Evolutionary conservation across 495 filamentous ascomycete species (phyloP), one percentile per base, ranked within the genome.

Genomic region (Durotheca rogersii): DNA sequence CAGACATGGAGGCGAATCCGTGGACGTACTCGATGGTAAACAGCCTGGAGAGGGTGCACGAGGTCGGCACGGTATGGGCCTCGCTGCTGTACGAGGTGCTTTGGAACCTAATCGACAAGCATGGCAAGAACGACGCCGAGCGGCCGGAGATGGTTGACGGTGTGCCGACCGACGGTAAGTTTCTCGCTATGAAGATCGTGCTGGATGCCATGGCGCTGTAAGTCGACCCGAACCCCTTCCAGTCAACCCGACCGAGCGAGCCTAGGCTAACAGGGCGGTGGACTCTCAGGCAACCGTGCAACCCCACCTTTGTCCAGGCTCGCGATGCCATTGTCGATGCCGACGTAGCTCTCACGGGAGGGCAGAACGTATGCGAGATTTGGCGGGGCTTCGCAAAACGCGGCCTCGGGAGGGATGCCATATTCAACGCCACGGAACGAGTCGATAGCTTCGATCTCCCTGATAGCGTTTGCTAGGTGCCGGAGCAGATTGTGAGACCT

Each of bases 301-400:
- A 58, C 27, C 73, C 73, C 10, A 71, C 55, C 9, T 75, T 75
- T 51, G 39, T 71, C 18, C 58, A 60, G 6, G 67, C 71, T 12
- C 61, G 70, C 14, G 64, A 75, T 48, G 71, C 72, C 9, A 72
- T 77, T 50, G 21, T 73, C 6, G 72, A 74, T 51, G 71, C 71
- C 0, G 69, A 74, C 49, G 34, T 53, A 9, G 67, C 62, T 12
- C 47, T 77, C 6, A 73, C 66, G 7, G 65, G 60, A 0, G 72
- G 72, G 1, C 58, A 64, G 47, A 77, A 74, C 35, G 31, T 46
- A 14, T 75, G 68, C 32, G 66, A 65, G 54, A 60, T 74, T 14
- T 73, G 69, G 74, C 67, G 25, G 17, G 71, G 43, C 6, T 73
- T 77, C 45, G 73, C 71, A 29, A 73, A 73, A 62, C 50, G 67